Conservation (phyloP, 441 rosid genomes). For the Bruguiera hainesii region DNA sequence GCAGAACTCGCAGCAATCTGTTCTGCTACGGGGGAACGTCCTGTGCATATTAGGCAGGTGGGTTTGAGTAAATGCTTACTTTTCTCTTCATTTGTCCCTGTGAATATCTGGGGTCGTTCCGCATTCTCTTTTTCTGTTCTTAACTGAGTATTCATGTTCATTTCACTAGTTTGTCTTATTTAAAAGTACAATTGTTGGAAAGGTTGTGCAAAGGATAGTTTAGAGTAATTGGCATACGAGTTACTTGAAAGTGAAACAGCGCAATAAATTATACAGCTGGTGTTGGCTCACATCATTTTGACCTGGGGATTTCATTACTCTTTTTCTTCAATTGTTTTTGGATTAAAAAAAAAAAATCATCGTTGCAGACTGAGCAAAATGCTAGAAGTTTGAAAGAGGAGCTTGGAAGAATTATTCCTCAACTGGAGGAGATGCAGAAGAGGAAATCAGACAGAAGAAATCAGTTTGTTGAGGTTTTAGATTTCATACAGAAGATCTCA, state of each 20-base stretch:
- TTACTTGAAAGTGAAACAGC: too few species aligned
- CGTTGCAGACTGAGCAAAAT: conserved; percentile 61
- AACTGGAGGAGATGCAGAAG: conserved; percentile 83
- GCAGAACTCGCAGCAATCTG: conserved; percentile 87
- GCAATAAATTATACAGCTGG: too few species aligned
- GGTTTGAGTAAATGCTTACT: conserved; percentile 4
- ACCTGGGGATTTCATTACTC: neutral
- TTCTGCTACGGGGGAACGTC: conserved; percentile 84
- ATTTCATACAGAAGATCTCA: conserved; percentile 48
- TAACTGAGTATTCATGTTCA: neutral
- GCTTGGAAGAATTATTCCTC: conserved; percentile 64
- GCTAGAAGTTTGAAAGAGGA: conserved; percentile 82
- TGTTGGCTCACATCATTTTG: too few species aligned
- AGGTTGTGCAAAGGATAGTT: too few species aligned
- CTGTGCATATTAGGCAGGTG: conserved; percentile 86
- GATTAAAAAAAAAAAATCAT: neutral
- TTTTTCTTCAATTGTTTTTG: neutral
- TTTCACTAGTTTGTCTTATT: neutral
- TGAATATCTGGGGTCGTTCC: neutral
- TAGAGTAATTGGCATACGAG: too few species aligned
- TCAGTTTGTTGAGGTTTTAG: conserved; percentile 66
- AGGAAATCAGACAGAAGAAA: conserved; percentile 68
- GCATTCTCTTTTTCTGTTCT: neutral
- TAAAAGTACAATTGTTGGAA: too few species aligned
- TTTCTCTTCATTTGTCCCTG: neutral